Base-by-base conservation (phyloP, 495 filamentous ascomycete species). In the Penicillium odoratum region DNA sequence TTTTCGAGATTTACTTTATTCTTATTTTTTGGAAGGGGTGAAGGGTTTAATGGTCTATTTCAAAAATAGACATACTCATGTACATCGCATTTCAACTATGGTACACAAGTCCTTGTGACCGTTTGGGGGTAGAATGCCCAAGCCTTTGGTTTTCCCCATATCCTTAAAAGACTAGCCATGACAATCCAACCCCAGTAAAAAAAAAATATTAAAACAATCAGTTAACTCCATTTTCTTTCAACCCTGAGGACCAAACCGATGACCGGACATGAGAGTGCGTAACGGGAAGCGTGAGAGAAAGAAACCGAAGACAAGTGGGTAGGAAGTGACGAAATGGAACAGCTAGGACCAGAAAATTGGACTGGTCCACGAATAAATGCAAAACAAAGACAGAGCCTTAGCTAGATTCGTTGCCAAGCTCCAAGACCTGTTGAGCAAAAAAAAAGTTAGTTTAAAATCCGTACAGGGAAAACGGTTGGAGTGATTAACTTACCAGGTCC, bases 401-500 rank as follows among this genome's bases (percentile, higher is more conserved):
- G 34, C 50, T 63, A 7, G 36, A 29, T 47, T 57, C 68, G 38
- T 62, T 48, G 25, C 56, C 58, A 45, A 77, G 65, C 51, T 77
- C 73, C 57, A 77, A 46, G 29, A 69, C 58, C 72, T 75, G 53
- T 45, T 46, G 45, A 25, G 25, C 21, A 26, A 16, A 40, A 2
- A 16, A 11, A 57, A 16, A 11, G 56, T 67, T 50, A 65, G 56
- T 56, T 56, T 36, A 30, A 25, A 51, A 51, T 9, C 25, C 21
- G 31, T 26, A 21, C 28, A 48, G 13, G 33, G 7, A 11, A 21
- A 25, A 50, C 25, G 15, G 15, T 40, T n/a, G 7, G 11, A 51
- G 21, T 15, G n/a, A 46, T 42, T 15, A 45, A 65, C 74, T 55
- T 60, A 78, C 77, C 71, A 80, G 42, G 71, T 95, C 85, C 61